Percentiles rank a stretch among this genome's conserved stretches.
These are phyloP conservation scores for Parascedosporium putredinis DNA, from an alignment of 2,329 filamentous ascomycete species.

Conservation along the genomic window DNA sequence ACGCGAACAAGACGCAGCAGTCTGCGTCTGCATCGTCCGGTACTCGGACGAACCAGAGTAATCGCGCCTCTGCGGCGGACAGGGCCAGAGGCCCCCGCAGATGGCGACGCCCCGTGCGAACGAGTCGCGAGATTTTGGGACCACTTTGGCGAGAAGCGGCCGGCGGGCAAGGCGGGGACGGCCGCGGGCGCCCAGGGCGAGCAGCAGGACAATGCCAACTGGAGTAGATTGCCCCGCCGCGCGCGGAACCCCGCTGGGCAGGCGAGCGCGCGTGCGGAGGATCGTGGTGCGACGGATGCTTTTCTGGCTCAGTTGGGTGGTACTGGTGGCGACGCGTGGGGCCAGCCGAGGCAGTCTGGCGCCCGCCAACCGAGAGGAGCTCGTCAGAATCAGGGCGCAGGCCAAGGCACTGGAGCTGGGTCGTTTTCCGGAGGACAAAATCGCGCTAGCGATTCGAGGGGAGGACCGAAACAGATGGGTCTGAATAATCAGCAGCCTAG, in stretches of 20 bases:
- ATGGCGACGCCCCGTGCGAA: neutral
- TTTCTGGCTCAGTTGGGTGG: neutral
- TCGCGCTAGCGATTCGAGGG: too few relatives aligned
- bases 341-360: neutral
- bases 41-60: neutral
- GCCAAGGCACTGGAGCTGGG: neutral
- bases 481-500: too few relatives aligned
- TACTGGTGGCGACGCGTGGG: neutral
- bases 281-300: neutral
- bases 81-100: neutral
- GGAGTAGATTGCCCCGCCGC: slow-evolving; percentile 1
- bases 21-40: too few relatives aligned
- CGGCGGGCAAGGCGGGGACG: neutral
- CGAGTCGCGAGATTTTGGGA: neutral
- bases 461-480: too few relatives aligned
- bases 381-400: neutral
- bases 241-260: neutral
- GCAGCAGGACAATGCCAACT: neutral
- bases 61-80: neutral
- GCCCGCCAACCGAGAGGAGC: neutral
- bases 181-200: neutral
- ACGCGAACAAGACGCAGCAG: neutral
- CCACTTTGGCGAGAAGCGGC: neutral
- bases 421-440: too few relatives aligned
- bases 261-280: too few relatives aligned